phyloP scores from a whole-genome alignment of 2,329 filamentous ascomycete species.

The Tolypocladium ophioglossoides region DNA sequence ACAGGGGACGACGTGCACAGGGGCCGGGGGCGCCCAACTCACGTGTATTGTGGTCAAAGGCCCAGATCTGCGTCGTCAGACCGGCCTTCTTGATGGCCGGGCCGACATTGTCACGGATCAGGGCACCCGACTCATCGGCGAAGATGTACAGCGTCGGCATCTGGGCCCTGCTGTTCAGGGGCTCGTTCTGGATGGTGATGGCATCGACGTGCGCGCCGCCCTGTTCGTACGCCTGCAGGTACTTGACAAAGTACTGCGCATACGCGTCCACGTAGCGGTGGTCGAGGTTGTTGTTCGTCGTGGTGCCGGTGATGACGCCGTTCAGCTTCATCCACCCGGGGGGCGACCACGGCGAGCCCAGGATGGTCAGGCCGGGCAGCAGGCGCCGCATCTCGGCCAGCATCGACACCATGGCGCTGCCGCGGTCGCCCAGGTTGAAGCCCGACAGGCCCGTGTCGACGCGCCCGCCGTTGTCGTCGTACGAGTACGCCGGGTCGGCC shows the following conservation, averaged over 20 bases:
- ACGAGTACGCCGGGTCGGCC: slow-evolving; percentile 26
- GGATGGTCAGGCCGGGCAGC: slow-evolving; percentile 22
- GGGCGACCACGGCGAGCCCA: slow-evolving; percentile 28
- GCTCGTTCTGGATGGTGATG: slow-evolving; percentile 35
- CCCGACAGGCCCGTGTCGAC: slow-evolving; percentile 6
- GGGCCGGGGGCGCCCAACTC: too few species aligned
- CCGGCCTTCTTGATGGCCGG: slow-evolving; percentile 27
- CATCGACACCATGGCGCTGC: slow-evolving; percentile 26
- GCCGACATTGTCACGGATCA: slow-evolving; percentile 27
- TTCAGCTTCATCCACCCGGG: slow-evolving; percentile 33
- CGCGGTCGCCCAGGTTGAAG: slow-evolving; percentile 27
- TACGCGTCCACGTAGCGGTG: slow-evolving; percentile 17
- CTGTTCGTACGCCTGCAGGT: slow-evolving; percentile 26
- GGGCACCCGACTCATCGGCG: slow-evolving; percentile 22
- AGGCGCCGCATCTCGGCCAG: slow-evolving; percentile 23
- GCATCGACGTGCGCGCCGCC: slow-evolving; percentile 25
- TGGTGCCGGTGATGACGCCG: slow-evolving; percentile 20
- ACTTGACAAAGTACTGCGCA: slow-evolving; percentile 30
- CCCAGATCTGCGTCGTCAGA: slow-evolving; percentile 34
- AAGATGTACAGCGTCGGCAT: slow-evolving; percentile 28
- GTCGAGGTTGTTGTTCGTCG: slow-evolving; percentile 27
- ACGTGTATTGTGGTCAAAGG: slow-evolving; percentile 28
- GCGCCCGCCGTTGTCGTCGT: slow-evolving; percentile 18
- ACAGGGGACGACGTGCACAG: too few species aligned
- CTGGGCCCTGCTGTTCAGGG: slow-evolving; percentile 25